Base-by-base conservation (phyloP, 2,329 filamentous ascomycete genomes). In the Tolypocladium nubicola region DNA sequence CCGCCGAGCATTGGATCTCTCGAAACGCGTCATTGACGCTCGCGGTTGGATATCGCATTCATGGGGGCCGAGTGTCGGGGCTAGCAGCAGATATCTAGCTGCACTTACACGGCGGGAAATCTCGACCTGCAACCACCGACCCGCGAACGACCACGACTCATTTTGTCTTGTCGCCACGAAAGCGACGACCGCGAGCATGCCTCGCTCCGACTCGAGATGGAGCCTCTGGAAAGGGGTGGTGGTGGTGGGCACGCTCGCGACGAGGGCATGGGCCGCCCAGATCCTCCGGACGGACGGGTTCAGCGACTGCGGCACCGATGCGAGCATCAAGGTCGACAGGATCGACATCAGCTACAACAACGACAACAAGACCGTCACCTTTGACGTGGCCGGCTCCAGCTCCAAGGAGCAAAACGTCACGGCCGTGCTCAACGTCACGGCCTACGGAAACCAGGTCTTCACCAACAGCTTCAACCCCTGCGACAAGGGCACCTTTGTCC, bases 391-490 rank as follows among this genome's bases (percentile, higher is more conserved):
- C 39, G 94, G 93, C 60, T 85, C 81, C 59, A 97, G 89, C 69
- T 73, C 74, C 56, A 82, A 82, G 68, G 72, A 80, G 63, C 90
- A 94, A 70, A 92, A 96, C 63, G 90, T 97, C 59, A 88, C 81
- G 57, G 92, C 90, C 16, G 76, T 75, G 3, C 77, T 97, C 59
- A 80, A 83, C 26, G 88, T 97, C 43, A 87, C 80, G 33, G 93
- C 93, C 10, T 97, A 97, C 67, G 94, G 94, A 59, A 83, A 83
- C 58, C 73, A 87, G 60, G 83, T 97, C 30, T 97, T 95, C 73
- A 78, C 80, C 43, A 89, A 89, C 59, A 76, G 75, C 4, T 96
- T 97, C 73, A 85, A 97, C 67, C 94, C 94, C 40, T 99, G 94
- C 71, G 81, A 85, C 21, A 64, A 74, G 2, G 73, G 68, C 41